These are phyloP conservation scores for Themeda triandra DNA, from an alignment of 176 grass and related monocot species.

Conservation along the genomic window DNA sequence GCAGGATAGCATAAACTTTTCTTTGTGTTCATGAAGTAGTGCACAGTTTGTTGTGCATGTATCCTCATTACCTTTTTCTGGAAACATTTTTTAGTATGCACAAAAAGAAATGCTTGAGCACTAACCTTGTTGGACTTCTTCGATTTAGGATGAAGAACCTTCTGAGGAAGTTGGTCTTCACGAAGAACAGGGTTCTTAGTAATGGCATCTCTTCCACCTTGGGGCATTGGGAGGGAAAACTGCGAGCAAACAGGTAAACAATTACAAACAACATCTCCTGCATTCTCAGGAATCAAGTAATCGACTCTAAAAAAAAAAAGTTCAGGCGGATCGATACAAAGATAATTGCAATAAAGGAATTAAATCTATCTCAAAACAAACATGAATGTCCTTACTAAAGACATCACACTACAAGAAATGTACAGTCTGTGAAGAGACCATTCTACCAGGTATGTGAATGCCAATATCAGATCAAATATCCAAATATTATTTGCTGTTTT, in stretches of 20 bases:
- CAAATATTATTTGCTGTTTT: background rate
- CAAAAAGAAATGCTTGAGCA: slow-evolving; percentile 11
- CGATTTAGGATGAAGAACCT: slow-evolving; percentile 73
- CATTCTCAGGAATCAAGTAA: background rate
- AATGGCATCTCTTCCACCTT: slow-evolving; percentile 88
- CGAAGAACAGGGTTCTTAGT: slow-evolving; percentile 85
- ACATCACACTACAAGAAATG: background rate
- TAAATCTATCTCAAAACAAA: background rate
- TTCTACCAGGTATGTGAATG: background rate
- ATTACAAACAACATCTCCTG: background rate
- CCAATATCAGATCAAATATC: background rate
- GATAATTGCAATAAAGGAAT: background rate
- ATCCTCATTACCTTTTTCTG: background rate
- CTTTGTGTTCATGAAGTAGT: background rate
- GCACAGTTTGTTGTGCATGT: background rate
- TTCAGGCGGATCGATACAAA: background rate
- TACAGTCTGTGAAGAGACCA: background rate
- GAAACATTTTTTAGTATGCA: background rate
- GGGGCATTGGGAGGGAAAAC: slow-evolving; percentile 94
- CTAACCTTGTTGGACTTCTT: slow-evolving; percentile 88
- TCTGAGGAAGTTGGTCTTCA: slow-evolving; percentile 93
- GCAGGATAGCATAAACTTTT: background rate
- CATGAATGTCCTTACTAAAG: background rate
- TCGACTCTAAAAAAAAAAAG: background rate
- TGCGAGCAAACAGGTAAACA: slow-evolving; percentile 40